Conservation (phyloP, 106 monocot genomes). For the Narthecium ossifragum region DNA sequence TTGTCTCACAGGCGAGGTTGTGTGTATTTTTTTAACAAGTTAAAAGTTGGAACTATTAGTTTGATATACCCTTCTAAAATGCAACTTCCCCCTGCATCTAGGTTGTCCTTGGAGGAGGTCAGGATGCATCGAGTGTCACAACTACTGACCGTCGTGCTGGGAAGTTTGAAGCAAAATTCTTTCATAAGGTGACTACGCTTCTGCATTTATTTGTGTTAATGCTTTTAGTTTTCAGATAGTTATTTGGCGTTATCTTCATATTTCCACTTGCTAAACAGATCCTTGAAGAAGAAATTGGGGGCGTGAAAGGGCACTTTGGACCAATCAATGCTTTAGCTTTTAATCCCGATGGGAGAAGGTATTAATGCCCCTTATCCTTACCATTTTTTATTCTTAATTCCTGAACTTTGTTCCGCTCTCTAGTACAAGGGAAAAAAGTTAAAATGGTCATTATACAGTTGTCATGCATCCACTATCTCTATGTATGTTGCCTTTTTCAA, state of each 20-base stretch:
- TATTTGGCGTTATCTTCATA: not conserved
- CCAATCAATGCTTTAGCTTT: conserved; percentile 93
- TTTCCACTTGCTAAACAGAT: conserved; percentile 36
- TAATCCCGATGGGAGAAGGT: conserved; percentile 97
- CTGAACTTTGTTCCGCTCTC: too few relatives aligned
- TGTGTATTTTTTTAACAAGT: too few relatives aligned
- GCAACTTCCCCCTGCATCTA: conserved; percentile 3
- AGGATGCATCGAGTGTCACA: conserved; percentile 88
- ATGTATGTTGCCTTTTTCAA: too few relatives aligned
- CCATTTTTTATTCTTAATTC: too few relatives aligned
- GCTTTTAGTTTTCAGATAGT: not conserved
- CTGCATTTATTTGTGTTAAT: not conserved
- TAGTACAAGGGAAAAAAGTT: too few relatives aligned
- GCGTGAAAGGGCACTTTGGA: conserved; percentile 97
- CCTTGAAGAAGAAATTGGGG: conserved; percentile 96
- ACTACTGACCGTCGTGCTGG: conserved; percentile 87
- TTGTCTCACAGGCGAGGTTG: too few relatives aligned
- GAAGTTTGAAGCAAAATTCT: conserved; percentile 97
- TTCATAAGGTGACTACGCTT: conserved; percentile 62
- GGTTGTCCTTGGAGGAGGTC: conserved; percentile 96
- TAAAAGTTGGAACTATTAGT: too few relatives aligned
- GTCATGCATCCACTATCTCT: too few relatives aligned
- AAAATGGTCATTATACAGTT: too few relatives aligned
- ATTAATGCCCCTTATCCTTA: too few relatives aligned
- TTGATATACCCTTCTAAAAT: too few relatives aligned